These are phyloP conservation scores for Helichrysum umbraculigerum DNA, from an alignment of 129 eudicot genomes.

Conservation along the genomic window DNA sequence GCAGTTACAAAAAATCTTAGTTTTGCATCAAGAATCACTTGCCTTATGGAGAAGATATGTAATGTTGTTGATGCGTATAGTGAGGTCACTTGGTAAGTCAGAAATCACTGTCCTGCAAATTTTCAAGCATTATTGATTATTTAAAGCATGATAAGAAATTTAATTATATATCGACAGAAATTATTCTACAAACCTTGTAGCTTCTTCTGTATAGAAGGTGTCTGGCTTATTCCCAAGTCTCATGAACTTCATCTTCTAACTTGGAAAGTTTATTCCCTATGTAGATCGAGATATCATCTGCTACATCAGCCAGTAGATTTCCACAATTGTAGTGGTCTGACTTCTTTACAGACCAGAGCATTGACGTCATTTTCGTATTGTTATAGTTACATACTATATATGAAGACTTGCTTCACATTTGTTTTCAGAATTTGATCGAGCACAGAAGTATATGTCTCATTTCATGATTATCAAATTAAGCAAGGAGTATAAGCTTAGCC, in stretches of 20 bases:
- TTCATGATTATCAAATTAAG: constrained; percentile 12
- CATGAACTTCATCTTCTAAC: constrained; percentile 74
- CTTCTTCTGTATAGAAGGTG: constrained; percentile 76
- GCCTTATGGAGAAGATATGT: constrained; percentile 82
- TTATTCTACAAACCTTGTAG: constrained; percentile 51
- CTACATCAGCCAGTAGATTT: background rate
- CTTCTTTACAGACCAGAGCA: background rate
- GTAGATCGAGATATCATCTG: constrained; percentile 16
- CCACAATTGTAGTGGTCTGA: background rate
- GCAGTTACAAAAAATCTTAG: background rate
- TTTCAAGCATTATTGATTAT: constrained; percentile 19
- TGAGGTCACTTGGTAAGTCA: constrained; percentile 62
- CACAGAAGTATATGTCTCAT: constrained; percentile 5
- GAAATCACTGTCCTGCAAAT: constrained; percentile 61
- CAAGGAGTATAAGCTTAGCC: constrained; percentile 12
- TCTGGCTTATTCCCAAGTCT: constrained; percentile 81
- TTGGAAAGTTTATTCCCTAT: constrained; percentile 3
- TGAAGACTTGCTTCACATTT: background rate
- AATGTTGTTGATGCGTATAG: constrained; percentile 48
- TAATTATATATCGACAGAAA: background rate
- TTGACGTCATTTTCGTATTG: background rate
- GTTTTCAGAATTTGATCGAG: background rate
- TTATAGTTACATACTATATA: background rate
- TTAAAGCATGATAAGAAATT: background rate
- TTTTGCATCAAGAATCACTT: constrained; percentile 20